Evolutionary conservation across 2,329 filamentous ascomycete genomes (phyloP).

Genomic region (Verruconis gallopava): DNA sequence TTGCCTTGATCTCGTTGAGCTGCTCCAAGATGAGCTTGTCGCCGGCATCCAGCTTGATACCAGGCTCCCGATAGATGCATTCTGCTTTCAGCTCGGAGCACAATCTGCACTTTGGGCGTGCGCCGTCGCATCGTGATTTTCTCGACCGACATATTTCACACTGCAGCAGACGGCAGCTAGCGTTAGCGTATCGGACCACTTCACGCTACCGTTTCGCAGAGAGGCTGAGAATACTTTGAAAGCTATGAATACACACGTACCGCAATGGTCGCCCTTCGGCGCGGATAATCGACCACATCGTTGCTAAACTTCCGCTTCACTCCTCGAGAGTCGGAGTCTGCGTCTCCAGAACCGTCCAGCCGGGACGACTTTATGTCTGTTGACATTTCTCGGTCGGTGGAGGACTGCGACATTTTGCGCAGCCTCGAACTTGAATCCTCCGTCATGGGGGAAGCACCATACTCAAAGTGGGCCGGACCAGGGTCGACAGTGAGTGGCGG

Average conservation of each 20-base stretch:
- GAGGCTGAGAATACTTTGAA: background rate
- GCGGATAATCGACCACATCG: constrained; percentile 30
- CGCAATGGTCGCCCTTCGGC: constrained; percentile 28
- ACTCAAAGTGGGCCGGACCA: too few relatives aligned
- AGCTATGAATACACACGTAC: constrained; percentile 18
- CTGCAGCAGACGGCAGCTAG: constrained; percentile 30
- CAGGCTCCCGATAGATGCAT: constrained; percentile 73
- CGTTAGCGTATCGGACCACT: background rate
- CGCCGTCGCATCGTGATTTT: constrained; percentile 69
- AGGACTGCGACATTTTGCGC: constrained; percentile 31
- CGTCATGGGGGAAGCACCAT: constrained; percentile 3
- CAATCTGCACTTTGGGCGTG: constrained; percentile 70
- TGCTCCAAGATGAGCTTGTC: constrained; percentile 77
- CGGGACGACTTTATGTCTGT: constrained; percentile 14
- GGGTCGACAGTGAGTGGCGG: too few relatives aligned
- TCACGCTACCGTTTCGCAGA: background rate
- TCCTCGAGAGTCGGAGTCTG: background rate
- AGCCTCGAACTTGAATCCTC: constrained; percentile 23
- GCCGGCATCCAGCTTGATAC: constrained; percentile 75
- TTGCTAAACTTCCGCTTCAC: constrained; percentile 24
- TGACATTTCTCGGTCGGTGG: constrained; percentile 28
- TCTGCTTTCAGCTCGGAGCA: constrained; percentile 72
- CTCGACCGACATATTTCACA: constrained; percentile 71
- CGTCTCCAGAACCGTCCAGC: constrained; percentile 1
- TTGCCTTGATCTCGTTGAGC: constrained; percentile 60